Evolutionary conservation across 805 yeast species (phyloP), one percentile per base, ranked within the genome.

Genomic region (Pichia nanzhaoensis): DNA sequence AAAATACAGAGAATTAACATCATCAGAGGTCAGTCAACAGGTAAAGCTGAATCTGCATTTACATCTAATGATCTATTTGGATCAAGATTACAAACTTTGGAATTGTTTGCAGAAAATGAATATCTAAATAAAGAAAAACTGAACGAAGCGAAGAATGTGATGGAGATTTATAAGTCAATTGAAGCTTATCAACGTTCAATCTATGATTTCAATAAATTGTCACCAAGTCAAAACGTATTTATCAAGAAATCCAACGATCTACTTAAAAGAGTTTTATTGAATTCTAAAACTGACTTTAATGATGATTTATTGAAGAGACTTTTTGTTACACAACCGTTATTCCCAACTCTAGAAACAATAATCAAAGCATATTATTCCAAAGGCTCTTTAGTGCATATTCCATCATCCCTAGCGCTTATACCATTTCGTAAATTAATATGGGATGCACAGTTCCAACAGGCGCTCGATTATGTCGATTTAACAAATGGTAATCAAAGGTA

Each of bases 381-480:
- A 39, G 51, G 56, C 39, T 39, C 52, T 5, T 47, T 44, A 6
- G 34, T 17, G 1, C 46, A 40, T 32, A 66, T 78, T 9, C 66
- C 64, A 9, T 60, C 63, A 40, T 58, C 61, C 0, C 56, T 64
- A 1, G 78, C 82, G 3, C 67, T 80, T 66, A 72, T 83, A n/a
- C 84, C 89, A 3, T 75, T 84, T 49, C 60, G 90, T 17, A 60
- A 70, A 35, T 68, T 79, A n/a, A 58, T 83, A 2, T 80, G 70
- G 62, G 69, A 75, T 49, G 83, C 78, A 1, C 78, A 82, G 40
- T 68, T 80, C 47, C 67, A 70, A 22, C 66, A 68, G 35, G 86
- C 89, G 0, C 60, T 82, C 34, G 68, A 69, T 39, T 60, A 82
- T 37, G 68, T 85, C 19, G 85, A 82, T 49, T 56, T 71, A 39